phyloP scores from a whole-genome alignment of 345 rosid species.

The Noccaea bulbosa region DNA sequence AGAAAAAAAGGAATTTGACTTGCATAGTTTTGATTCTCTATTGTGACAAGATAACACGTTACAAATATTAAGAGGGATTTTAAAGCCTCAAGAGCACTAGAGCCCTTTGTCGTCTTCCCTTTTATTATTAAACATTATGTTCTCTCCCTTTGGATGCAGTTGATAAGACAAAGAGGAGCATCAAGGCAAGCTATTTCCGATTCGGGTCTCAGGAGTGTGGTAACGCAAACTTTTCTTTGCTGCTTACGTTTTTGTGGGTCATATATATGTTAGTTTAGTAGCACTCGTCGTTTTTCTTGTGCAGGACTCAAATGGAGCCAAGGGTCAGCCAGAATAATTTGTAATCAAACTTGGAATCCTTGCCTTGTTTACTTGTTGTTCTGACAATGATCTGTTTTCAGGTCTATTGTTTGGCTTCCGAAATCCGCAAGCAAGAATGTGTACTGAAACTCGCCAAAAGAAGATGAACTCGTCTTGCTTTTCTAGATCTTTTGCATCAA shows the following conservation, averaged over 20 bases:
- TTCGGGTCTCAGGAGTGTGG: constrained; percentile 44
- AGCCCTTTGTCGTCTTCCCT: background rate
- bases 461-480: constrained; percentile 36
- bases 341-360: constrained; percentile 17
- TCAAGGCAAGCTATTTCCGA: constrained; percentile 36
- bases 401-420: constrained; percentile 46
- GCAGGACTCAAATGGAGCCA: constrained; percentile 57
- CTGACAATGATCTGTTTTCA: constrained; percentile 46
- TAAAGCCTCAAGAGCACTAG: background rate
- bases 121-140: background rate
- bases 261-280: constrained; percentile 38
- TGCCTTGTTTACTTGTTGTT: constrained; percentile 27
- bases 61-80: too few species aligned
- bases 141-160: constrained; percentile 42
- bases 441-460: constrained; percentile 37
- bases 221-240: constrained; percentile 30
- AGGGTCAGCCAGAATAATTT: constrained; percentile 54
- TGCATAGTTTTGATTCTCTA: background rate
- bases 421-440: constrained; percentile 34
- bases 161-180: constrained; percentile 35
- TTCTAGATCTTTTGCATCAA: constrained; percentile 73
- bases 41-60: background rate
- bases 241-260: constrained; percentile 18
- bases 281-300: constrained; percentile 32
- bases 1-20: constrained; percentile 2